Conservation (phyloP, 192 early-diverging fungal species). For the Gigaspora rosea region DNA sequence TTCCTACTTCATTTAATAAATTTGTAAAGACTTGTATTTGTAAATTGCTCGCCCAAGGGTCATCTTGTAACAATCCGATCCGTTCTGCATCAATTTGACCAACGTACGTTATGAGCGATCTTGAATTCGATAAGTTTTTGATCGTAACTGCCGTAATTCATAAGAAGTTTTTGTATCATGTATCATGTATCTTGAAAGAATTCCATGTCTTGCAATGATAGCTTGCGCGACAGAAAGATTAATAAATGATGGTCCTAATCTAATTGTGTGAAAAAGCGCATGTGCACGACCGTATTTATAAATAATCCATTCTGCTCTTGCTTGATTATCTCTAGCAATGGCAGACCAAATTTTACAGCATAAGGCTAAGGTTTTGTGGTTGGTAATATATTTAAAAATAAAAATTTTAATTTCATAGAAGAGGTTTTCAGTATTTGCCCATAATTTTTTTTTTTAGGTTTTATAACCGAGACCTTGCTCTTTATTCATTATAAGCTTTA, state of each 20-base stretch:
- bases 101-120: background rate
- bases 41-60: conserved; percentile 3
- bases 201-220: background rate
- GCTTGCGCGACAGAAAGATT: background rate
- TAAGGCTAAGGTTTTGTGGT: background rate
- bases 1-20: background rate
- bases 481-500: no score
- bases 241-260: conserved; percentile 7
- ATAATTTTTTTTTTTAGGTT: no score
- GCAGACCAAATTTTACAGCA: background rate
- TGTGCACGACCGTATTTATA: background rate
- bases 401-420: no score
- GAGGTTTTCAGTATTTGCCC: no score
- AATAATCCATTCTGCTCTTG: conserved; percentile 14
- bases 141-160: background rate
- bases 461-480: no score
- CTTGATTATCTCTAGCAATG: background rate
- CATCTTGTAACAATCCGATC: no score
- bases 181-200: background rate
- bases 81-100: background rate
- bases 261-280: conserved; percentile 17
- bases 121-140: background rate
- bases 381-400: no score
- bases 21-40: background rate
- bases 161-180: background rate